These are phyloP conservation scores for Solanum hybrid DNA, from an alignment of 305 asterid genomes.

Conservation along the genomic window DNA sequence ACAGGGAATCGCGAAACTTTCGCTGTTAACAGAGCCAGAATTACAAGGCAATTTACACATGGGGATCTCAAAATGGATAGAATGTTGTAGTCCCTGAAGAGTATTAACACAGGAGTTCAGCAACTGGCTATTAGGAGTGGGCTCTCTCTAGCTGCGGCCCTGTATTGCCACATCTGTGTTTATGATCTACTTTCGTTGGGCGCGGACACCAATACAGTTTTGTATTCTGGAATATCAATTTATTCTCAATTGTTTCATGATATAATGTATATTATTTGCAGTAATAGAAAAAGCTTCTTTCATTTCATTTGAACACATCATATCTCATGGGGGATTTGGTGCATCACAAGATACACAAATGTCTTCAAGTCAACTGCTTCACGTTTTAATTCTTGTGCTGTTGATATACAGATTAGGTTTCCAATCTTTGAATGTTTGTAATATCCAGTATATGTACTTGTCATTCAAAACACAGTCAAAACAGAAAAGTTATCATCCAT, in stretches of 20 bases:
- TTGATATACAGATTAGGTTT: background rate
- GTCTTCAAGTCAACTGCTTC: background rate
- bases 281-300: background rate
- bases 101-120: background rate
- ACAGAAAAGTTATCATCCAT: background rate
- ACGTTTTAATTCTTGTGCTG: background rate
- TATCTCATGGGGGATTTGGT: background rate
- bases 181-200: background rate
- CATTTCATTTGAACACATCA: background rate
- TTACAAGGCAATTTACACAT: background rate
- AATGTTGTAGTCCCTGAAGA: background rate
- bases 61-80: background rate
- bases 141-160: slow-evolving; percentile 4
- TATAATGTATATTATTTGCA: slow-evolving; percentile 24
- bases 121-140: background rate
- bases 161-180: background rate
- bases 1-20: slow-evolving; percentile 4
- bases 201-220: slow-evolving; percentile 2
- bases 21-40: background rate
- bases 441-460: background rate
- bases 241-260: slow-evolving; percentile 7
- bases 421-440: background rate
- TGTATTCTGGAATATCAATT: slow-evolving; percentile 8
- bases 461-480: background rate
- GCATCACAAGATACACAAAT: background rate